Evolutionary conservation across 495 filamentous ascomycete species (phyloP).

Genomic region (Aspergillus haitiensis): DNA sequence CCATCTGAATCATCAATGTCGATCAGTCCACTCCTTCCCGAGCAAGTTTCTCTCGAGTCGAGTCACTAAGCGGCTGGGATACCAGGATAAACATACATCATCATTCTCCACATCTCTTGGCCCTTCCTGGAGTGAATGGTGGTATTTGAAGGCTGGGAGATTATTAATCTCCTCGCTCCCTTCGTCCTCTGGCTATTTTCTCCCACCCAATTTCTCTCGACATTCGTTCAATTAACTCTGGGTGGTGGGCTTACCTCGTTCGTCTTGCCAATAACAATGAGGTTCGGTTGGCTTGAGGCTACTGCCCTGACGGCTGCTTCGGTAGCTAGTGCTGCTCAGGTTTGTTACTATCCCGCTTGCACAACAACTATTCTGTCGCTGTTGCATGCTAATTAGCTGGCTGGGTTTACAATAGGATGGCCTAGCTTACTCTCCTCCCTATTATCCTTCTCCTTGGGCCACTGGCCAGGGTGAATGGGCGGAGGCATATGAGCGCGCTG

Average conservation of each 20-base stretch:
- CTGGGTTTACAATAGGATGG: constrained; percentile 26
- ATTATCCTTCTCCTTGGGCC: constrained; percentile 84
- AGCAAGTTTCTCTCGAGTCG: not conserved
- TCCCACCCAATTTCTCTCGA: not conserved
- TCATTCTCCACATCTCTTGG: constrained; percentile 3
- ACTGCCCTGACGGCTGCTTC: constrained; percentile 38
- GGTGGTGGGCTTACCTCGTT: not conserved
- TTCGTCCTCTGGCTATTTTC: constrained; percentile 1
- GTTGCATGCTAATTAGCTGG: not conserved
- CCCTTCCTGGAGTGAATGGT: constrained; percentile 2
- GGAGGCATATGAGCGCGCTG: constrained; percentile 74
- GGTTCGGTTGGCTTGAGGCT: constrained; percentile 41
- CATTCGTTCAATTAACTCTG: constrained; percentile 12
- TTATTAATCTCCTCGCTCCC: constrained; percentile 18
- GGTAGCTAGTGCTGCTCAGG: constrained; percentile 37
- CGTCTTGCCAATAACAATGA: constrained; percentile 34
- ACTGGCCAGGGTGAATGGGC: constrained; percentile 70
- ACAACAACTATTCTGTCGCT: not conserved
- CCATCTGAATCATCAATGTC: constrained; percentile 7
- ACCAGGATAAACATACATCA: constrained; percentile 13
- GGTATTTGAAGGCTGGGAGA: constrained; percentile 9
- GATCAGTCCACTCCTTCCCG: not conserved
- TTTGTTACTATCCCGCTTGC: constrained; percentile 11
- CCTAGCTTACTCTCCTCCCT: constrained; percentile 56
- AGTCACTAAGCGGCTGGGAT: not conserved